phyloP scores from a whole-genome alignment of 768 basidiomycete species.

The Phanerochaete carnosa region DNA sequence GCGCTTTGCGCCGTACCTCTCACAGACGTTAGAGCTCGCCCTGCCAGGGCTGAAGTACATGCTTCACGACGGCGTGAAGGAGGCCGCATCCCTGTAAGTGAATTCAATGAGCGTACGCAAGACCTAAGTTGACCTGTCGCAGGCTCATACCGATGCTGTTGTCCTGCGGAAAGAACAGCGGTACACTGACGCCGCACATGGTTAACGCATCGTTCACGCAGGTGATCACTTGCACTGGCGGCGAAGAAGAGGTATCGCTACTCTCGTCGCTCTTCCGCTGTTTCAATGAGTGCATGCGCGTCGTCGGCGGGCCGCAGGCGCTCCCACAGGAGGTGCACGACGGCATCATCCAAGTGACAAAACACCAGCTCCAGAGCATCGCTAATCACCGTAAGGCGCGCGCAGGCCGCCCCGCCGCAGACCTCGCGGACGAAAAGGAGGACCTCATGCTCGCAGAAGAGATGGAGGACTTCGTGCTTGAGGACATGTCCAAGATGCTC shows the following conservation, averaged over 20 bases:
- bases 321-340: constrained; percentile 52
- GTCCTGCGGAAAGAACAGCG: constrained; percentile 61
- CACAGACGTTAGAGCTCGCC: constrained; percentile 68
- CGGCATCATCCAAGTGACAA: constrained; percentile 64
- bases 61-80: constrained; percentile 83
- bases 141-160: constrained; percentile 75
- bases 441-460: constrained; percentile 74
- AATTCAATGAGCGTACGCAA: not conserved
- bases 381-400: constrained; percentile 67
- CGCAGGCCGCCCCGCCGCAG: constrained; percentile 31
- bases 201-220: constrained; percentile 65
- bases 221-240: constrained; percentile 56
- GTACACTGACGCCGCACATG: constrained; percentile 65
- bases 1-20: constrained; percentile 68
- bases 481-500: constrained; percentile 74
- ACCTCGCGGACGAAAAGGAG: constrained; percentile 53
- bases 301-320: constrained; percentile 52
- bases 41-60: constrained; percentile 71
- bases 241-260: constrained; percentile 75
- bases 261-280: constrained; percentile 74
- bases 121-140: not conserved
- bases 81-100: constrained; percentile 71
- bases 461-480: constrained; percentile 78
- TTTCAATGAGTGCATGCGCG: constrained; percentile 56
- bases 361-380: constrained; percentile 63